These are phyloP conservation scores for Chimonanthus salicifolius DNA, from an alignment of 164 flowering plant species.

Conservation along the genomic window DNA sequence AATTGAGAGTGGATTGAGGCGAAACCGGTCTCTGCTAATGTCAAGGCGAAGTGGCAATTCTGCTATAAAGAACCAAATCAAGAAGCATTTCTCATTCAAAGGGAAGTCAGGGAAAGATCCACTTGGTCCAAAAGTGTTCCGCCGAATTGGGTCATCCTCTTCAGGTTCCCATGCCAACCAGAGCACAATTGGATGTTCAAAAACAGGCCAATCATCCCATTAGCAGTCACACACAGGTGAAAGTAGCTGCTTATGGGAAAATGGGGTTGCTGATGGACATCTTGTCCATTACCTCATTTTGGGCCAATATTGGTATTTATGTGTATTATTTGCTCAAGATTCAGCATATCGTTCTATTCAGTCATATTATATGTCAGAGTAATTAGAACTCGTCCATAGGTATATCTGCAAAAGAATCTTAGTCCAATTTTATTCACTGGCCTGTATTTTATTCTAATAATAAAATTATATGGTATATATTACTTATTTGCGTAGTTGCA, in stretches of 20 bases:
- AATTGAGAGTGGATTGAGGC: conserved; percentile 15
- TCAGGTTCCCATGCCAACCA: conserved; percentile 6
- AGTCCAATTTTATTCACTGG: too few species aligned
- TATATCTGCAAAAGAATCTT: too few species aligned
- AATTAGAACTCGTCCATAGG: too few species aligned
- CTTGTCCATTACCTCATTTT: background rate
- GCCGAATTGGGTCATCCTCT: conserved; percentile 26
- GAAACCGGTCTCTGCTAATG: conserved; percentile 15
- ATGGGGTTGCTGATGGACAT: background rate
- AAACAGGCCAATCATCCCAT: conserved; percentile 8
- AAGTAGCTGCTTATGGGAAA: background rate
- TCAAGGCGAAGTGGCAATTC: conserved; percentile 14
- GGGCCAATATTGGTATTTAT: background rate
- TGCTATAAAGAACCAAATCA: conserved; percentile 27
- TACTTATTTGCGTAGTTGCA: too few species aligned
- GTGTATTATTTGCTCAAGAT: too few species aligned
- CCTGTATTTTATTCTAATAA: too few species aligned
- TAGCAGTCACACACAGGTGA: conserved; percentile 4
- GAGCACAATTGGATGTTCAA: conserved; percentile 10
- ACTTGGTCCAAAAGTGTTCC: conserved; percentile 22
- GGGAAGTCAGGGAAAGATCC: conserved; percentile 23
- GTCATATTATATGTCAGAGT: too few species aligned
- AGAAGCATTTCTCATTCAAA: conserved; percentile 31
- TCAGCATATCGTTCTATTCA: too few species aligned
- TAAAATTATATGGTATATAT: too few species aligned